Evolutionary conservation across 495 filamentous ascomycete species (phyloP).

Genomic region (Ramalina intermedia): DNA sequence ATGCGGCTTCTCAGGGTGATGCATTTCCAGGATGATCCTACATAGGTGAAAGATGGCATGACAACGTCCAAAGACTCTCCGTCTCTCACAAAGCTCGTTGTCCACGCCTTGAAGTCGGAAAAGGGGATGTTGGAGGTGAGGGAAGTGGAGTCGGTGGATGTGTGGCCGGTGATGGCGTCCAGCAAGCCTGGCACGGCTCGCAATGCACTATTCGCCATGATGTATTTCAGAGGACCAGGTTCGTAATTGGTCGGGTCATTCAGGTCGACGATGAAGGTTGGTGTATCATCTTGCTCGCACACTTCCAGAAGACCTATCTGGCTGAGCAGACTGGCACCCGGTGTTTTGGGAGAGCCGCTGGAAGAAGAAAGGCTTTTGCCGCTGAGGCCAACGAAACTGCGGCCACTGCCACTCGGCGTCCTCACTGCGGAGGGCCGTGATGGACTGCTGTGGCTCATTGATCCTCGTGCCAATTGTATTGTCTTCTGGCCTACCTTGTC

Average conservation of each 20-base stretch:
- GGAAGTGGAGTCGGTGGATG: constrained; percentile 21
- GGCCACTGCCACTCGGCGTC: constrained; percentile 10
- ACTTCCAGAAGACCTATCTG: constrained; percentile 48
- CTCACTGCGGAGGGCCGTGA: constrained; percentile 17
- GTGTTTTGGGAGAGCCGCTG: neutral
- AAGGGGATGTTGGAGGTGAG: constrained; percentile 26
- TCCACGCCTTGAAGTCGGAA: constrained; percentile 48
- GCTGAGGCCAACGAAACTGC: constrained; percentile 1
- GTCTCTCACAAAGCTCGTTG: constrained; percentile 33
- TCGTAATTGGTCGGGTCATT: constrained; percentile 34
- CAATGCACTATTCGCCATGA: constrained; percentile 47
- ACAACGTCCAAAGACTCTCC: constrained; percentile 30
- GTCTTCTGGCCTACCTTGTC: constrained; percentile 43
- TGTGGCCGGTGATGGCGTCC: constrained; percentile 32
- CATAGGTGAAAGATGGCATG: constrained; percentile 36
- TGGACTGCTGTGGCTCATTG: constrained; percentile 33
- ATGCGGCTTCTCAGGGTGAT: constrained; percentile 47
- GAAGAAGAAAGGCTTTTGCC: neutral
- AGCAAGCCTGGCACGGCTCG: constrained; percentile 32
- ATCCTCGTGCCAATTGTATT: constrained; percentile 46
- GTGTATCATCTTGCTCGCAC: constrained; percentile 50
- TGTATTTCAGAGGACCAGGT: constrained; percentile 35
- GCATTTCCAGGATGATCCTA: constrained; percentile 45
- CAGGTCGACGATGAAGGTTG: constrained; percentile 54
- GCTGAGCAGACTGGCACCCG: constrained; percentile 24